phyloP scores from a whole-genome alignment of 1,284 basidiomycete genomes.

The Sanghuangporus baumii region DNA sequence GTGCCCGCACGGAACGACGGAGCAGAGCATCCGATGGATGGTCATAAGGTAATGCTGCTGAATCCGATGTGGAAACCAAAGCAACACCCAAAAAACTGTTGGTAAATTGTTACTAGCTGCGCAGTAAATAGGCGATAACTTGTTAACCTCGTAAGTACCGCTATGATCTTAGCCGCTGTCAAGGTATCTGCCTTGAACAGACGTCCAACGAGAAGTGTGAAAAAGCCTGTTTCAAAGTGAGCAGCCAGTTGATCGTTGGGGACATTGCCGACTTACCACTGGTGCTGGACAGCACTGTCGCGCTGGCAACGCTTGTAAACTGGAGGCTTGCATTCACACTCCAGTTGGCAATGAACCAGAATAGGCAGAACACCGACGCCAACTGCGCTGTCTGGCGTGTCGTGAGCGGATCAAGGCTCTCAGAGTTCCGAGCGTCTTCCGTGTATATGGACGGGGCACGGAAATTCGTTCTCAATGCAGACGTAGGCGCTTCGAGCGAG shows the following conservation, averaged over 20 bases:
- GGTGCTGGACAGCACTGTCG: constrained; percentile 84
- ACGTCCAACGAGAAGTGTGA: constrained; percentile 86
- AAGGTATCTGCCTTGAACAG: constrained; percentile 80
- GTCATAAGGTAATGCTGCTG: constrained; percentile 29
- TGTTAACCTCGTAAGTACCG: constrained; percentile 74
- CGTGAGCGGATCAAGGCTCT: constrained; percentile 47
- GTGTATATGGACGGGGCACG: constrained; percentile 19
- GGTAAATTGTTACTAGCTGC: constrained; percentile 8
- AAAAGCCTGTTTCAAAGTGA: constrained; percentile 69
- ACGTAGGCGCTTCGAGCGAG: constrained; percentile 13
- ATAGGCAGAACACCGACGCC: constrained; percentile 72
- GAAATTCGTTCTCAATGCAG: constrained; percentile 12
- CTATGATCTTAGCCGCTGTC: constrained; percentile 70
- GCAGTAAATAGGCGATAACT: not conserved
- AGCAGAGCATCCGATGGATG: constrained; percentile 5
- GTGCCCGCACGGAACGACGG: not conserved
- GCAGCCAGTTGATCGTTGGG: not conserved
- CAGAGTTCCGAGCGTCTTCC: constrained; percentile 15
- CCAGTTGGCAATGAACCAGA: constrained; percentile 95
- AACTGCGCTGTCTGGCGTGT: constrained; percentile 69
- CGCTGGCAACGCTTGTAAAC: constrained; percentile 87
- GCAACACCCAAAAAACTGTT: constrained; percentile 80
- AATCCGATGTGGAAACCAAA: constrained; percentile 82
- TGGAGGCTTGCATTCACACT: constrained; percentile 74
- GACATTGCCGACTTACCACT: constrained; percentile 53